Evolutionary conservation across 2,329 filamentous ascomycete genomes (phyloP), one percentile per base, ranked within the genome.

Genomic region (Neonectria hederae): DNA sequence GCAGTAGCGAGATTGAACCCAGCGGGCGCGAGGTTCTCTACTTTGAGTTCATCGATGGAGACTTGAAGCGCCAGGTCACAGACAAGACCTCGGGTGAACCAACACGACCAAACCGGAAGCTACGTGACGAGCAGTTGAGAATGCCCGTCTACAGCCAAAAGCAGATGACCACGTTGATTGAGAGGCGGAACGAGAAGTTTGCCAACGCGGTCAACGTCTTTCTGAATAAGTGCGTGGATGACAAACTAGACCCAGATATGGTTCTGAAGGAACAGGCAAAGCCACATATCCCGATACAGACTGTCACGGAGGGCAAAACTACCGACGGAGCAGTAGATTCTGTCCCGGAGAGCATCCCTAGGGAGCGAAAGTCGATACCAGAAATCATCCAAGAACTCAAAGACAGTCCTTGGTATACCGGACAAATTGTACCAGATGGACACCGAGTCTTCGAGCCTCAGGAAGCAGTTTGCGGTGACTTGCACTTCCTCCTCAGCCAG

Each of bases 141-240:
- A 93, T 97, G 89, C 96, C 95, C 0, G 92, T 97, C 9, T 97
- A 89, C 80, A 93, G 93, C 67, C 94, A 97, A 78, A 94, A 94
- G 77, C 93, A 97, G 79, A 93, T 98, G 91, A 89, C 92, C 75
- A 87, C 85, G 56, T 78, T 97, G 69, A 97, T 99, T 71, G 93
- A 95, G 79, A 96, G 95, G 80, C 86, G 96, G 52, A 97, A 97
- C 73, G 82, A 83, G 57, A 96, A 94, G 75, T 98, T 98, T 74
- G 83, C 83, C 0, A 90, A 88, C 62, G 92, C 94, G 0, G 85
- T 97, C 63, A 91, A 92, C 76, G 79, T 77, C 0, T 98, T 97
- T 73, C 78, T 99, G 63, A 92, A 92, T 67, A 84, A 87, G 43
- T 97, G 94, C 75, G 83, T 84, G 0, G 85, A 86, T 42, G 84